Evolutionary conservation across 139 green algal genomes (phyloP).

Genomic region (Tetradesmus lagerheimii): DNA sequence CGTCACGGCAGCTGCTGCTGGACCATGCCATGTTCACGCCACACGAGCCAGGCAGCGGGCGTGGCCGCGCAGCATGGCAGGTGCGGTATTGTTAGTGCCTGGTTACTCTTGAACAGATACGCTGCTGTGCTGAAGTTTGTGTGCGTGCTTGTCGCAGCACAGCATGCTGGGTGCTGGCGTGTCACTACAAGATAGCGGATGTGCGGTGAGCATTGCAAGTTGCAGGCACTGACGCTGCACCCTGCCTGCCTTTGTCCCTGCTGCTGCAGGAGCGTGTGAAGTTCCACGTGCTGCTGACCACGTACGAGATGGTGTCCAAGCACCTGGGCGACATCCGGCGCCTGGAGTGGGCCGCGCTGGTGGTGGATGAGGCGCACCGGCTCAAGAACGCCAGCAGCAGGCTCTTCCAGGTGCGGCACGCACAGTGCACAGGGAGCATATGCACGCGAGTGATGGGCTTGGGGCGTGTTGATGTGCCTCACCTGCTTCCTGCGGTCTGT

Average conservation of each 20-base stretch:
- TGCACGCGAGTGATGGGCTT: too few species aligned
- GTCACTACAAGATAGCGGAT: too few species aligned
- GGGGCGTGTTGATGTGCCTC: too few species aligned
- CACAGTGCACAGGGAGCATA: too few species aligned
- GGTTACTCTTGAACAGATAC: not conserved
- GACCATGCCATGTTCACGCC: conserved; percentile 67
- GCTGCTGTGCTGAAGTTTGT: not conserved
- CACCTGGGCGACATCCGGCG: conserved; percentile 6
- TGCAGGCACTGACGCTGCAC: too few species aligned
- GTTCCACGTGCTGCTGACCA: conserved; percentile 79
- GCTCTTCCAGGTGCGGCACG: conserved; percentile 40
- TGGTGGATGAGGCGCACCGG: conserved; percentile 78
- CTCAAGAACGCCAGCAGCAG: conserved; percentile 32
- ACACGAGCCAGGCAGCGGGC: not conserved
- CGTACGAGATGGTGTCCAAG: conserved; percentile 66
- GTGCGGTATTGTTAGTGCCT: not conserved
- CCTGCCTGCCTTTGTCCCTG: not conserved
- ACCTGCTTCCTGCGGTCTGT: too few species aligned
- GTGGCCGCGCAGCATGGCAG: conserved; percentile 23
- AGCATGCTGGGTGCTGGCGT: not conserved
- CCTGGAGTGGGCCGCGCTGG: conserved; percentile 67
- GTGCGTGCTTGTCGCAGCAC: not conserved
- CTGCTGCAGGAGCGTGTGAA: conserved; percentile 65
- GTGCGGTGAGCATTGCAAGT: too few species aligned
- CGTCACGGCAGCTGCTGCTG: conserved; percentile 64